Evolutionary conservation across 1,284 basidiomycete species (phyloP).

Genomic region (Rhodofomes roseus): DNA sequence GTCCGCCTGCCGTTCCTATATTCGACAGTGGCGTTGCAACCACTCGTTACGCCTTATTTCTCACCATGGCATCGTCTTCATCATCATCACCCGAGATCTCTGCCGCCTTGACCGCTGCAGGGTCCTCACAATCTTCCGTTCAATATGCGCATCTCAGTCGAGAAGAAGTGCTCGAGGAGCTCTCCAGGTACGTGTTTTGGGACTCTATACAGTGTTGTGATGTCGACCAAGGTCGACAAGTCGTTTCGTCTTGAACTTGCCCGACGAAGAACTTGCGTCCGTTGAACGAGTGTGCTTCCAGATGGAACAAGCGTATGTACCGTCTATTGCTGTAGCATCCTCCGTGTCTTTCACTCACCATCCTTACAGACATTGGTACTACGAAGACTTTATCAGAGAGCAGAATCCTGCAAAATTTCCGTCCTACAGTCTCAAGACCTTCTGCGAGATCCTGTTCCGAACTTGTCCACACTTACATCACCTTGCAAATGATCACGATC

Average conservation of each 20-base stretch:
- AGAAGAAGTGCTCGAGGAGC: conserved; percentile 85
- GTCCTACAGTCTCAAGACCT: conserved; percentile 85
- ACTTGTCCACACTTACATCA: conserved; percentile 78
- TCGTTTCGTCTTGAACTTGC: conserved; percentile 96
- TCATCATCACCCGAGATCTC: conserved; percentile 74
- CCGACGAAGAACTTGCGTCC: conserved; percentile 87
- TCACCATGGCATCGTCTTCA: conserved; percentile 49
- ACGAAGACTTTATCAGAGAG: conserved; percentile 97
- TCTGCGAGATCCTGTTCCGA: conserved; percentile 90
- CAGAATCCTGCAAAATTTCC: conserved; percentile 80
- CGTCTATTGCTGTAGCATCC: conserved; percentile 13
- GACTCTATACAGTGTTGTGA: conserved; percentile 1
- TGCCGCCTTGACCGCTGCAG: conserved; percentile 42
- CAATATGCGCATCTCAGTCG: conserved; percentile 32
- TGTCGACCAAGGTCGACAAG: conserved; percentile 37
- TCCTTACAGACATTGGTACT: conserved; percentile 90
- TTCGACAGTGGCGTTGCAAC: conserved; percentile 38
- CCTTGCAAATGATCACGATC: conserved; percentile 78
- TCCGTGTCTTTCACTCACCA: conserved; percentile 7
- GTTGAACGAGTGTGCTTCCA: conserved; percentile 97
- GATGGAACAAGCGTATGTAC: conserved; percentile 93
- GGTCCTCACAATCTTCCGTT: conserved; percentile 18
- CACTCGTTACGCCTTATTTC: conserved; percentile 23
- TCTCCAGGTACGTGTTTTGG: conserved; percentile 61
- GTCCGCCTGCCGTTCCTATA: conserved; percentile 16